Base-by-base conservation (phyloP, 177 flowering plant species). In the Tripterygium wilfordii region DNA sequence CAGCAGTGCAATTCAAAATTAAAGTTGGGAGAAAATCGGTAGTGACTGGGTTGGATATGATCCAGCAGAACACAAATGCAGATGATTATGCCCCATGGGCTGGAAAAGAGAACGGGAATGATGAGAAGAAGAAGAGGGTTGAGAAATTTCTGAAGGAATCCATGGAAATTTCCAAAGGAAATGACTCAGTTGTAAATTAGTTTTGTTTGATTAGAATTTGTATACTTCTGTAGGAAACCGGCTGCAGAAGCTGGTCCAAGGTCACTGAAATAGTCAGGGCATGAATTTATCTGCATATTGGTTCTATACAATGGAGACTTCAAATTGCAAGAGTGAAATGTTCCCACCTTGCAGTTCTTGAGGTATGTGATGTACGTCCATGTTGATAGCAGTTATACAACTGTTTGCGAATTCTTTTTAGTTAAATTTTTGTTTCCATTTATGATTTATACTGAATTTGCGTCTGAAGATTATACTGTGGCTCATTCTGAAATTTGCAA, bases 111-210 rank as follows among this genome's bases (percentile, higher is more conserved):
- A 45, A 37, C 26, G 66, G 46, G 47, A 62, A 66, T 27, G 71
- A 68, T 50, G 77, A 70, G 10, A 72, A 64, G 75, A 71, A 66
- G 47, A 46, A 49, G 50, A 64, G 51, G 39, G 71, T 71, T 0
- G 72, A 72, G 51, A 42, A 47, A 48, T 68, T 70, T 57, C 59
- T 72, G 65, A 67, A 62, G 44, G 62, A 55, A 15, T 57, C 63
- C 14, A 46, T 62, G 32, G 80, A 68, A 42, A 62, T 49, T n/a
- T 28, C 36, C 48, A 1, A 45, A 46, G 36, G 67, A 68, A 42
- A 25, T 64, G 26, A 56, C 51, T 58, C 64, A 63, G 48, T 56
- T 73, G 78, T 76, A 73, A 67, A 60, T 27, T 65, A 66, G 67
- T n/a, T 57, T 24, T 70, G 59, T 57, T 58, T 60, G 24, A 40